Evolutionary conservation across 2,329 filamentous ascomycete species (phyloP), one percentile per base, ranked within the genome.

Genomic region (Zarea fungicola): DNA sequence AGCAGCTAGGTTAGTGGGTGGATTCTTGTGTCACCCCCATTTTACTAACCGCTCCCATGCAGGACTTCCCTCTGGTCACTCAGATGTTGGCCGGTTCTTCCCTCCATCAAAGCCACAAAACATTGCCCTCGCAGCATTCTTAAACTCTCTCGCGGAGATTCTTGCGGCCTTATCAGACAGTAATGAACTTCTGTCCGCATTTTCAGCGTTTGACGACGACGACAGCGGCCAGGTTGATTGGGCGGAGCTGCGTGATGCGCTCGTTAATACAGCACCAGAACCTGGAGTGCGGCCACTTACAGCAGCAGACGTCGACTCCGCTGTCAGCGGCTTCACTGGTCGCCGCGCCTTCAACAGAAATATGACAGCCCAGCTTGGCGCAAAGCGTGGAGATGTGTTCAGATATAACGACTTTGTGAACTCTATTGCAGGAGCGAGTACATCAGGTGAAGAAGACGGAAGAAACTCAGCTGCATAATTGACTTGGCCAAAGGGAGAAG

Each of bases 151-250:
- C 2, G 87, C 91, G 1, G 79, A 81, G 9, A 78, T 87, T 2
- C 74, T 97, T 3, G 80, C 82, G 1, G 78, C 83, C 0, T 74
- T 97, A 16, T 95, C 89, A 1, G 84, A 87, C 0, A 80, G 83
- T 19, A 78, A 82, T 14, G 93, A 99, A 63, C 77, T 99, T 9
- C 73, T 89, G 18, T 92, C 90, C 1, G 93, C 93, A 0, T 92
- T 99, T 57, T 89, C 89, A 2, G 93, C 93, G 0, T 97, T 97
- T 63, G 93, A 99, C 62, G 88, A 95, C 54, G 90, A 95, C 54
- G 93, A 99, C 64, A 93, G 87, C 59, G 93, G 93, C 3, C 90
- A 96, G 66, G 83, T 97, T 32, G 90, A 97, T 62, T 71, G 95
- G 18, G 78, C 72, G 0, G 89, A 96, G 65, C 69, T 99, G 54